phyloP scores from a whole-genome alignment of 2,329 filamentous ascomycete genomes.

The Colletotrichum coccodes region DNA sequence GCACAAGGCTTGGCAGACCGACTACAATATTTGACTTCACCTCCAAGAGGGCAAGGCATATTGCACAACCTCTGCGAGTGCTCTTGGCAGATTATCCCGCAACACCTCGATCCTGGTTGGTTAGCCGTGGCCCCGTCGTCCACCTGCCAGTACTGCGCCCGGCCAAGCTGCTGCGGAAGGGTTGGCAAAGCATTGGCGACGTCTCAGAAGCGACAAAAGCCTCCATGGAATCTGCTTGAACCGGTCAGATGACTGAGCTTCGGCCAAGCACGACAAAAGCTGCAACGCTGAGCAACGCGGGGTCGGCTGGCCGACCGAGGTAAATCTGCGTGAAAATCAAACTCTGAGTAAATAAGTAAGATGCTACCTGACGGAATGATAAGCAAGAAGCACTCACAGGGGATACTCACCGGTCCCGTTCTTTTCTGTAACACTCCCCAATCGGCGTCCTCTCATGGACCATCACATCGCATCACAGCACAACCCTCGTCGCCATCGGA shows the following conservation, averaged over 20 bases:
- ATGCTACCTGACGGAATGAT: neutral
- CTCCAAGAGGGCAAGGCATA: neutral
- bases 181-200: slow-evolving; percentile 27
- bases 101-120: neutral
- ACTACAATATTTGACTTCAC: neutral
- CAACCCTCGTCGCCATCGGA: slow-evolving; percentile 2
- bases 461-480: neutral
- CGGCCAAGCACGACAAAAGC: slow-evolving; percentile 2
- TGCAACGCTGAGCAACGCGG: neutral
- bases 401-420: neutral
- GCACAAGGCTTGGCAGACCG: neutral
- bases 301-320: neutral
- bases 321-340: neutral
- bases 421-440: neutral
- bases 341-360: neutral
- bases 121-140: neutral
- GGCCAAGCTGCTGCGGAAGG: slow-evolving; percentile 28
- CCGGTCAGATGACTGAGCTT: slow-evolving; percentile 7
- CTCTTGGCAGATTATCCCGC: neutral
- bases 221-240: neutral
- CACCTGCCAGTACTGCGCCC: slow-evolving; percentile 14
- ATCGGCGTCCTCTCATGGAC: too few species aligned
- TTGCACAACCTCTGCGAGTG: neutral
- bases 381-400: neutral
- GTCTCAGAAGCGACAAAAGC: neutral